A percentile compares a stretch with the other conserved stretches of the same genome.
Evolutionary conservation across 495 filamentous ascomycete genomes (phyloP).

Genomic region (Poronia punctata): DNA sequence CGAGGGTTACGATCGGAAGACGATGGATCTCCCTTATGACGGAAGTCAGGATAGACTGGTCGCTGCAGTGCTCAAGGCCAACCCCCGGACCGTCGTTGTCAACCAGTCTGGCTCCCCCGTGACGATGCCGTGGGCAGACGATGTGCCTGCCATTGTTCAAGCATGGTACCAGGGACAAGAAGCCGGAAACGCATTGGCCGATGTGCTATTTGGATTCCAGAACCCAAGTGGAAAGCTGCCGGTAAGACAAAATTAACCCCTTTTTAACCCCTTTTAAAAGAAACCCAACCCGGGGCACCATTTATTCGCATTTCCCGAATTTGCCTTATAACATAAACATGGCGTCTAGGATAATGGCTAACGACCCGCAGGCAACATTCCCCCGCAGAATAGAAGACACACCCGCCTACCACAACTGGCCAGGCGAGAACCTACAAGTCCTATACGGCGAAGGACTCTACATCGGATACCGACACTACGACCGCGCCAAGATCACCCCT

Average conservation of each 20-base stretch:
- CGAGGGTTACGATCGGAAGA: conserved; percentile 76
- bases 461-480: conserved; percentile 80
- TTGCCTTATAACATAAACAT: too few relatives aligned
- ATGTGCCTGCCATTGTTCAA: conserved; percentile 62
- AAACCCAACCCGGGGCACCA: too few relatives aligned
- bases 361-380: conserved; percentile 56
- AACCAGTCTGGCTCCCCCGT: conserved; percentile 82
- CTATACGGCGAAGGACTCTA: conserved; percentile 81
- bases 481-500: conserved; percentile 56
- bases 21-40: conserved; percentile 68
- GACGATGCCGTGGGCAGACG: conserved; percentile 72
- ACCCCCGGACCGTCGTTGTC: conserved; percentile 69
- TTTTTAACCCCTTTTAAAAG: too few relatives aligned
- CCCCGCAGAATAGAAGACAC: conserved; percentile 71
- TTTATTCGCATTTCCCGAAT: too few relatives aligned
- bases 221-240: conserved; percentile 87
- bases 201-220: conserved; percentile 76
- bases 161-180: conserved; percentile 84
- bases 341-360: too few relatives aligned
- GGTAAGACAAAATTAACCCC: too few relatives aligned
- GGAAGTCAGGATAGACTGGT: conserved; percentile 71
- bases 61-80: conserved; percentile 59
- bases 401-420: conserved; percentile 78
- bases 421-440: conserved; percentile 68
- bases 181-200: conserved; percentile 76